Evolutionary conservation across 345 rosid species (phyloP).

Genomic region (Aquilaria yunnanensis): DNA sequence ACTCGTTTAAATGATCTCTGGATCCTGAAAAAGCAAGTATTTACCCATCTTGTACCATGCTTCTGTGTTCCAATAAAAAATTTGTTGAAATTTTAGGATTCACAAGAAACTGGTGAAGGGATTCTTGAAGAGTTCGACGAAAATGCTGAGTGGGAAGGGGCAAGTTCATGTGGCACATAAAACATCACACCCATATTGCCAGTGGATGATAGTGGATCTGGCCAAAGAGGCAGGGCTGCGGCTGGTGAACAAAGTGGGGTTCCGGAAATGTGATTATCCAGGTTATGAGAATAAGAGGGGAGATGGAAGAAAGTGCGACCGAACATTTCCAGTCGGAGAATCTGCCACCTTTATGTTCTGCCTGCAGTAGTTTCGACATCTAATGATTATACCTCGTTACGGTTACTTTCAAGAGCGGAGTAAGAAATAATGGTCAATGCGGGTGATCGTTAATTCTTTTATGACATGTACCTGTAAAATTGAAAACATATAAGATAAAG

Average conservation of each 20-base stretch:
- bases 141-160: conserved; percentile 32
- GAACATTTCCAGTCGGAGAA: conserved; percentile 31
- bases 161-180: conserved; percentile 53
- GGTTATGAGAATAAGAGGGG: conserved; percentile 51
- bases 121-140: conserved; percentile 37
- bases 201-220: conserved; percentile 32
- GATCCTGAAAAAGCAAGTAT: no score
- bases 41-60: no score
- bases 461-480: no score
- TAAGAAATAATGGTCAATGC: no score
- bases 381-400: no score
- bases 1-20: no score
- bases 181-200: conserved; percentile 32
- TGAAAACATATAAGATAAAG: no score
- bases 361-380: no score
- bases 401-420: no score
- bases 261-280: conserved; percentile 26
- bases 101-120: conserved; percentile 35
- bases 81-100: conserved; percentile 12
- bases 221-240: conserved; percentile 28
- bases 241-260: conserved; percentile 13
- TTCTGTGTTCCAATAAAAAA: no score
- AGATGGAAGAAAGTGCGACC: conserved; percentile 12
- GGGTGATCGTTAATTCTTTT: no score
- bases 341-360: conserved; percentile 37